Evolutionary conservation across 768 basidiomycete species (phyloP).

Genomic region (Lactarius vividus): DNA sequence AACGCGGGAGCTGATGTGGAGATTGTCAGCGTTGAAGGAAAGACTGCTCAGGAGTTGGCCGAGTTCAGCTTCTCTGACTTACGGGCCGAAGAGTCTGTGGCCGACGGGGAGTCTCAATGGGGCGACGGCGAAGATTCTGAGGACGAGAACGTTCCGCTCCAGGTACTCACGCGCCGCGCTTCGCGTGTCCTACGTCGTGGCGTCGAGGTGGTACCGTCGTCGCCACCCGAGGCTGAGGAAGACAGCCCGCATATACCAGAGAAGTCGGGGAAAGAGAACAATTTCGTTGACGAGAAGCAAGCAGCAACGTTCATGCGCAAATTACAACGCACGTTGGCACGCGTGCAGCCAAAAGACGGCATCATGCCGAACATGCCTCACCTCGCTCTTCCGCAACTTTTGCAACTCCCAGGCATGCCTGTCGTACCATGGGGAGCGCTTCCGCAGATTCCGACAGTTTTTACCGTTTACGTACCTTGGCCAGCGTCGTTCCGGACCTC

Average conservation of each 20-base stretch:
- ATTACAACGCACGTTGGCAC: constrained; percentile 71
- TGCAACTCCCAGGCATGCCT: constrained; percentile 52
- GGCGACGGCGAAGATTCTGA: constrained; percentile 69
- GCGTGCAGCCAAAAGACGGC: constrained; percentile 54
- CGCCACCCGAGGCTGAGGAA: constrained; percentile 21
- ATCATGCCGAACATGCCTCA: constrained; percentile 54
- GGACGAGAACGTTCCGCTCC: constrained; percentile 33
- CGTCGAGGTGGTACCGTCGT: constrained; percentile 11
- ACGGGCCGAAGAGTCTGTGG: constrained; percentile 31
- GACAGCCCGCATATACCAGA: constrained; percentile 1
- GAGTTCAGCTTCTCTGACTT: constrained; percentile 45
- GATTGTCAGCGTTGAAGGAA: constrained; percentile 69
- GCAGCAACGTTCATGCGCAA: constrained; percentile 59
- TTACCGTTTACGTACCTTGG: constrained; percentile 74
- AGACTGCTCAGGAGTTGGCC: constrained; percentile 63
- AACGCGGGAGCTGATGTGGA: constrained; percentile 77
- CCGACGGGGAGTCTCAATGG: constrained; percentile 58
- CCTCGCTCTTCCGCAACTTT: constrained; percentile 38
- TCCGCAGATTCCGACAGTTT: constrained; percentile 72
- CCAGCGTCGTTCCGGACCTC: constrained; percentile 60
- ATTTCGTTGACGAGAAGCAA: constrained; percentile 32
- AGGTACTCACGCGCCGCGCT: constrained; percentile 11
- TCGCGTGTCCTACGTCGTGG: constrained; percentile 20
- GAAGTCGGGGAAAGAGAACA: constrained; percentile 21
- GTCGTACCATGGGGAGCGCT: constrained; percentile 41